A percentile compares a stretch with the other conserved stretches of the same genome.
Evolutionary conservation across 306 rosid species (phyloP).

Genomic region (Glycyrrhiza uralensis): DNA sequence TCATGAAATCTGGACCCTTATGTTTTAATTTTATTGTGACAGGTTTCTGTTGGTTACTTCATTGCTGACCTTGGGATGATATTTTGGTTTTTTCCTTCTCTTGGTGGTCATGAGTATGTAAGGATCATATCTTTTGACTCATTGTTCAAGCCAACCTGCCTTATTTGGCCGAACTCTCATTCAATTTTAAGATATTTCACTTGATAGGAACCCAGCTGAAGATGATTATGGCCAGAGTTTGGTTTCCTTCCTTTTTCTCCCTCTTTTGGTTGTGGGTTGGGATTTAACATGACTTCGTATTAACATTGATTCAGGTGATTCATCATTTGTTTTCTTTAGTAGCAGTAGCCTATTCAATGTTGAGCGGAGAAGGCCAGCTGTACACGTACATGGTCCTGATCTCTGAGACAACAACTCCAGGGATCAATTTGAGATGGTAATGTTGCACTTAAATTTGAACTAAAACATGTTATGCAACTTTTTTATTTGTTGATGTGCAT

Average conservation of each 20-base stretch:
- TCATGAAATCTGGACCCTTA: slow-evolving; percentile 15
- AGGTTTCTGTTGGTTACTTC: slow-evolving; percentile 95
- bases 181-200: slow-evolving; percentile 31
- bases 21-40: slow-evolving; percentile 25
- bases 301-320: slow-evolving; percentile 62
- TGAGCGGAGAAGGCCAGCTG: slow-evolving; percentile 88
- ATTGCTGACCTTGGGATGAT: slow-evolving; percentile 86
- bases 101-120: slow-evolving; percentile 98
- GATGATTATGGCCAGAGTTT: slow-evolving; percentile 24
- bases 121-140: slow-evolving; percentile 46
- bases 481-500: slow-evolving; percentile 15
- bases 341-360: slow-evolving; percentile 81
- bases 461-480: background rate
- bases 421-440: slow-evolving; percentile 97
- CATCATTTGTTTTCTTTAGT: slow-evolving; percentile 79
- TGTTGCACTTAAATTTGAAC: slow-evolving; percentile 1
- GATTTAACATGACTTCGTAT: slow-evolving; percentile 31
- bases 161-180: slow-evolving; percentile 15
- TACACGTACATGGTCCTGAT: slow-evolving; percentile 91
- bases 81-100: slow-evolving; percentile 80
- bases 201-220: slow-evolving; percentile 24
- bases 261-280: slow-evolving; percentile 8
- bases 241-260: slow-evolving; percentile 10
- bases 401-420: slow-evolving; percentile 96
- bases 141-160: background rate